Evolutionary conservation across 139 green algal genomes (phyloP).

Genomic region (Chlorella sp.): DNA sequence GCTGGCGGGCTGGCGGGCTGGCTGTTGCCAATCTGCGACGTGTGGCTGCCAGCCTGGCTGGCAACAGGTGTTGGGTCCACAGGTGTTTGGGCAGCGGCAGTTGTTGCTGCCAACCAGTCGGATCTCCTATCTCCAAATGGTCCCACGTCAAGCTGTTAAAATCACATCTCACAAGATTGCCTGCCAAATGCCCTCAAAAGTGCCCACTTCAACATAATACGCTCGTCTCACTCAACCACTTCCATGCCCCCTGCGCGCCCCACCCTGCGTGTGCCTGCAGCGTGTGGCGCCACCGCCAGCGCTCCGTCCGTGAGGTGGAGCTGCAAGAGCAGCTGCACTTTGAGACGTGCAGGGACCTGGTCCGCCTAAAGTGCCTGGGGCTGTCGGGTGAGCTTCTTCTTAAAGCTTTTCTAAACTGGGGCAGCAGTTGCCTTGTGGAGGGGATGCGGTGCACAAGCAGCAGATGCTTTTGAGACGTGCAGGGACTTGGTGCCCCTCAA

Average conservation of each 20-base stretch:
- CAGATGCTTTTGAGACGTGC: too few species aligned
- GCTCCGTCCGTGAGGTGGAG: slow-evolving; percentile 60
- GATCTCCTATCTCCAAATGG: too few species aligned
- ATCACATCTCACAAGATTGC: too few species aligned
- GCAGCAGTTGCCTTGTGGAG: too few species aligned
- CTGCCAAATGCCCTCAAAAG: not conserved
- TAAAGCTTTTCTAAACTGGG: too few species aligned
- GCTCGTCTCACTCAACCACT: not conserved
- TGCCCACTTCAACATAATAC: not conserved
- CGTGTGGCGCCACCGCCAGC: slow-evolving; percentile 32
- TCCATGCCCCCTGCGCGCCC: not conserved
- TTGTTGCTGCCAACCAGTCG: too few species aligned
- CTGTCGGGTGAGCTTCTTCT: slow-evolving; percentile 37
- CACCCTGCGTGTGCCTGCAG: not conserved
- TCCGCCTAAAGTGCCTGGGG: slow-evolving; percentile 58
- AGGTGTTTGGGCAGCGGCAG: too few species aligned
- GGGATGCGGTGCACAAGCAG: too few species aligned
- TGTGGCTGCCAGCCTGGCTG: not conserved
- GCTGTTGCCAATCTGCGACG: too few species aligned
- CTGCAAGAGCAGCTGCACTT: slow-evolving; percentile 78
- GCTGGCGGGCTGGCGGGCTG: not conserved
- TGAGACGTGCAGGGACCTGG: slow-evolving; percentile 75
- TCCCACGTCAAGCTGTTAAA: too few species aligned
- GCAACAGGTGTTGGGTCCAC: too few species aligned
- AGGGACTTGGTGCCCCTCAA: too few species aligned